Conservation (phyloP, 495 filamentous ascomycete genomes). For the Stereocaulon alpinum region DNA sequence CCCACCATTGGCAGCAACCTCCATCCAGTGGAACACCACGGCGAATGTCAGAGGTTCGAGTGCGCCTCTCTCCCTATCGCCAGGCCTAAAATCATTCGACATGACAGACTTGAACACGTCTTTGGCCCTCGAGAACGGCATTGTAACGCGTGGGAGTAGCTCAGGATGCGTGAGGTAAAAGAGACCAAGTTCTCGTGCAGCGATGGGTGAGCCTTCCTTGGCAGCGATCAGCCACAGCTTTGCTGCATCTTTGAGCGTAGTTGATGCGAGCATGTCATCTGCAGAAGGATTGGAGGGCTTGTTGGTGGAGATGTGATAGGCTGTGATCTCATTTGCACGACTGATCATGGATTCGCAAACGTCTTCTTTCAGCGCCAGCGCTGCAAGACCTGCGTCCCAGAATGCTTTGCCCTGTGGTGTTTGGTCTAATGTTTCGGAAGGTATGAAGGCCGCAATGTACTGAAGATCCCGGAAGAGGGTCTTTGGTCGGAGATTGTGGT, state of each 20-base stretch:
- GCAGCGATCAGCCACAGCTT: slow-evolving; percentile 91
- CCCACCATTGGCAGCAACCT: slow-evolving; percentile 72
- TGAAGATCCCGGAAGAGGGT: slow-evolving; percentile 93
- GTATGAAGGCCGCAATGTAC: slow-evolving; percentile 88
- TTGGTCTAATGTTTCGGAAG: slow-evolving; percentile 67
- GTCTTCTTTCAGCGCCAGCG: slow-evolving; percentile 80
- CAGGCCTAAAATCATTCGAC: slow-evolving; percentile 36
- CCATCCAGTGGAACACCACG: slow-evolving; percentile 97
- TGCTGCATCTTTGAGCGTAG: slow-evolving; percentile 75
- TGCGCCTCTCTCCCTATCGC: slow-evolving; percentile 40
- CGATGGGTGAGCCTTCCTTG: slow-evolving; percentile 82
- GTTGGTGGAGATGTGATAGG: slow-evolving; percentile 34
- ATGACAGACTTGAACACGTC: slow-evolving; percentile 81
- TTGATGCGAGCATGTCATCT: slow-evolving; percentile 35
- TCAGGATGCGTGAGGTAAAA: slow-evolving; percentile 92
- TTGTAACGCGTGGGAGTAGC: slow-evolving; percentile 69
- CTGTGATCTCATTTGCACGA: slow-evolving; percentile 60
- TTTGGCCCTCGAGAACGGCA: slow-evolving; percentile 73
- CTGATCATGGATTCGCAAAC: slow-evolving; percentile 84
- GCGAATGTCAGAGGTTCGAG: slow-evolving; percentile 89
- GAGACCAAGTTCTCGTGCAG: slow-evolving; percentile 89
- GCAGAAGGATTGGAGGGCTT: slow-evolving; percentile 36
- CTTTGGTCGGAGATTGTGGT: slow-evolving; percentile 67
- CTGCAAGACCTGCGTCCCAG: slow-evolving; percentile 85
- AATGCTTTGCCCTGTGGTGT: slow-evolving; percentile 86